A percentile compares a stretch with the other conserved stretches of the same genome.
These are phyloP conservation scores for Botryotinia globosa DNA, from an alignment of 2,329 filamentous ascomycete genomes.

Conservation along the genomic window DNA sequence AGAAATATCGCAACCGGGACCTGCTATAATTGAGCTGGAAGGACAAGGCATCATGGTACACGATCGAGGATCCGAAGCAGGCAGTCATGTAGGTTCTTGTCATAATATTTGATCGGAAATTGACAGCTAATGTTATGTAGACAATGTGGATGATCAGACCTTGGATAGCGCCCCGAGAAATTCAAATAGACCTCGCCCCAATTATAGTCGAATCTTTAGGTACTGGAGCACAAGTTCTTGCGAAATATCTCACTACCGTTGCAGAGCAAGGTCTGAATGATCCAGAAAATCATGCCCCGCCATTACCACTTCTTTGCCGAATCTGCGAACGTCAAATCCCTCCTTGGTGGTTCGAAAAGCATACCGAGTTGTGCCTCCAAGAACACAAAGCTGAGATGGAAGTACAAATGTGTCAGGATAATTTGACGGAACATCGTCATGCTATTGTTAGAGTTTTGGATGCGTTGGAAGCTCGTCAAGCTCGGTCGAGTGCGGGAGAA, in stretches of 20 bases:
- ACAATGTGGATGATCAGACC: conserved; percentile 99
- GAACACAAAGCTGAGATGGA: conserved; percentile 98
- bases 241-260: conserved; percentile 85
- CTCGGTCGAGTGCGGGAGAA: conserved; percentile 59
- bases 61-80: conserved; percentile 78
- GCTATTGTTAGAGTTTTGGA: conserved; percentile 94
- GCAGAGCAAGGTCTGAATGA: conserved; percentile 80
- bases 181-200: conserved; percentile 90
- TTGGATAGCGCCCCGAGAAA: conserved; percentile 81
- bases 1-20: conserved; percentile 38
- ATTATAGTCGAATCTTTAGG: conserved; percentile 90
- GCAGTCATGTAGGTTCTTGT: conserved; percentile 76
- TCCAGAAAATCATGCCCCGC: conserved; percentile 72
- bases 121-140: conserved; percentile 47
- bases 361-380: conserved; percentile 92
- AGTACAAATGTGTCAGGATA: conserved; percentile 93
- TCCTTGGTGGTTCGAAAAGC: conserved; percentile 99
- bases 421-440: conserved; percentile 86
- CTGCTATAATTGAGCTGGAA: conserved; percentile 72
- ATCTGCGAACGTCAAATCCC: conserved; percentile 97
- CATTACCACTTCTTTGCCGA: conserved; percentile 83
- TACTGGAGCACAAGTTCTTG: conserved; percentile 89
- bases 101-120: conserved; percentile 9
- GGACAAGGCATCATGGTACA: conserved; percentile 99
- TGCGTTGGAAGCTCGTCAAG: conserved; percentile 76